Evolutionary conservation across 805 yeast genomes (phyloP).

Genomic region (Grigorovia humatica): DNA sequence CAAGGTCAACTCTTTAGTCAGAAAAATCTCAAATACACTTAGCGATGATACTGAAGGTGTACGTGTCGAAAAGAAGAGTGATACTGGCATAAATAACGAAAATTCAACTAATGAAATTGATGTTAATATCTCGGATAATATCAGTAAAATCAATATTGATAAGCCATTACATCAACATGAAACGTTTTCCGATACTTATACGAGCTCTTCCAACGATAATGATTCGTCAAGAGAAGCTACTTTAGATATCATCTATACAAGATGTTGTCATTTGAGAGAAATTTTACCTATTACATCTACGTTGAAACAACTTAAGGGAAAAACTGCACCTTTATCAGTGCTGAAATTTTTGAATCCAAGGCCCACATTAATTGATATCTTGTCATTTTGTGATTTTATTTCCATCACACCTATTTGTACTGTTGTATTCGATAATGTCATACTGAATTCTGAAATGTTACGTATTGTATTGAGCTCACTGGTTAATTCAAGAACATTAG

Average conservation of each 20-base stretch:
- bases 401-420: conserved; percentile 75
- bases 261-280: conserved; percentile 89
- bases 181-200: conserved; percentile 33
- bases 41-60: background rate
- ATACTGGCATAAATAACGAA: background rate
- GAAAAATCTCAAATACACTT: background rate
- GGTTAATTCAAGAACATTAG: conserved; percentile 52
- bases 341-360: conserved; percentile 74
- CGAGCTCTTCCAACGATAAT: background rate
- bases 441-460: conserved; percentile 66
- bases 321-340: conserved; percentile 61
- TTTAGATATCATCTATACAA: conserved; percentile 65
- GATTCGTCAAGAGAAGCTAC: conserved; percentile 18
- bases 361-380: conserved; percentile 80
- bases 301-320: conserved; percentile 67
- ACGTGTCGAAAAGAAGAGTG: background rate
- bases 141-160: conserved; percentile 37
- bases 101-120: background rate
- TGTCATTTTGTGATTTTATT: conserved; percentile 80
- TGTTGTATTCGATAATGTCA: conserved; percentile 69
- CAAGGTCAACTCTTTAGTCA: background rate
- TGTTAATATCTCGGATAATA: background rate
- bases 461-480: conserved; percentile 62
- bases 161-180: conserved; percentile 60
- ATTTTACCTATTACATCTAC: conserved; percentile 89